These are phyloP conservation scores for Phytophthora pisi DNA, from an alignment of 352 stramenopile genomes.

Conservation along the genomic window DNA sequence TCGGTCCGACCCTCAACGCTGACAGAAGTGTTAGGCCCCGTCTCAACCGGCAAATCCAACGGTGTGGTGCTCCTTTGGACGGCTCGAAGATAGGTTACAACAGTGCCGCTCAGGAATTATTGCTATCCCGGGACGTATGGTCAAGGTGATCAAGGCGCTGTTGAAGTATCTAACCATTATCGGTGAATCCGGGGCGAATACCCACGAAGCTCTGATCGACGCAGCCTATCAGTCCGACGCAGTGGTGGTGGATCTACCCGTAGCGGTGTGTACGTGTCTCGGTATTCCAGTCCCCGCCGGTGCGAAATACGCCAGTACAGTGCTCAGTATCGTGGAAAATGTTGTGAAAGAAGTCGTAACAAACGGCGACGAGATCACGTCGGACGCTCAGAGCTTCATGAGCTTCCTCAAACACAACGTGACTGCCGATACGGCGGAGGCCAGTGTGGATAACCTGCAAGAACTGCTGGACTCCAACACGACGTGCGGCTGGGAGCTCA, in stretches of 20 bases:
- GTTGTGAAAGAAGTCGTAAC: constrained; percentile 28
- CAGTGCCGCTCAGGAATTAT: not conserved
- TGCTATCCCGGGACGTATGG: no score
- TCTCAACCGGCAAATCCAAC: not conserved
- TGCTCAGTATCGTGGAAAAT: constrained; percentile 21
- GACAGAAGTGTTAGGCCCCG: not conserved
- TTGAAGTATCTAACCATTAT: constrained; percentile 21
- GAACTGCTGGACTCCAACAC: constrained; percentile 24
- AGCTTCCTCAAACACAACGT: constrained; percentile 27
- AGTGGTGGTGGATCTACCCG: constrained; percentile 19
- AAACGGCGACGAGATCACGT: constrained; percentile 27
- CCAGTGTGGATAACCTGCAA: constrained; percentile 17
- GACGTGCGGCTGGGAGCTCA: constrained; percentile 28
- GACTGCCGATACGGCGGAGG: constrained; percentile 16
- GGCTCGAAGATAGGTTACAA: not conserved
- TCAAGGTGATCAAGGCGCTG: constrained; percentile 24
- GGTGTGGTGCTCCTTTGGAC: not conserved
- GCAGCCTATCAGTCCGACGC: constrained; percentile 21
- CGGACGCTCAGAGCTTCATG: constrained; percentile 21
- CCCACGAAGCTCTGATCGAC: constrained; percentile 14
- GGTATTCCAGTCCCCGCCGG: constrained; percentile 18
- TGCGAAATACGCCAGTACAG: constrained; percentile 16
- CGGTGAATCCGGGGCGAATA: constrained; percentile 8
- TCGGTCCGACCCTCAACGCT: not conserved
- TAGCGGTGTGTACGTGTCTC: constrained; percentile 21